Base-by-base conservation (phyloP, 202 grass and related monocot species). In the Zoysia matrella region DNA sequence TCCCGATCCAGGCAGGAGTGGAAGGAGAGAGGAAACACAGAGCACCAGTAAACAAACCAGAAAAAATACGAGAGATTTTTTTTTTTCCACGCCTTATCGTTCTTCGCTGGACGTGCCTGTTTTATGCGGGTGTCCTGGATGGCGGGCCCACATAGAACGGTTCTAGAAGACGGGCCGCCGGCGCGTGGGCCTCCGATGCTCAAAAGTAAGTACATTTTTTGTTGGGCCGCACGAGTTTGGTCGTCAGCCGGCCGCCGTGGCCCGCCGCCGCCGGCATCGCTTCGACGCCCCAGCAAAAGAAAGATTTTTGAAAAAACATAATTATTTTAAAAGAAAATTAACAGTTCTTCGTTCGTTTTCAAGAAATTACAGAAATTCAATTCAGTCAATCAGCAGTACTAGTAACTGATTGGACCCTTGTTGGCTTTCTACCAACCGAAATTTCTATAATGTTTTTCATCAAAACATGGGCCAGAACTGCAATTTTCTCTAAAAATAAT, bases 11-110 rank as follows among this genome's bases (percentile, higher is more conserved):
- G 72, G 71, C 39, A 55, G 69, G 73, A 62, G 61, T n/a, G 74
- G 74, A 62, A 82, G 88, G 6, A 55, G 62, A 78, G 67, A 85
- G 83, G 73, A 63, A 82, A 77, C 83, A 86, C 62, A 82, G 56
- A 49, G 53, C 6, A 80, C 39, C 78, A 60, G 68, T 68, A 80
- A 78, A 73, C 60, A 67, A 83, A 79, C n/a, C 10, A 4, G 36
- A 14, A 2, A 55, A 51, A 88, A 88, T 22, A 22, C 22, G 22
- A 22, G 72, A 12, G 14, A 42, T 85, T 52, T 76, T 46, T 22
- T n/a, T n/a, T 22, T 11, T 48, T 8, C 57, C 1, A 6, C 13
- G 3, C 14, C 62, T 84, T 77, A 85, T 85, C 77, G 66, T 47
- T 67, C 67, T 88, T 80, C 44, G 66, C 53, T 49, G 78, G 60